Evolutionary conservation across 805 yeast species (phyloP), one percentile per base, ranked within the genome.

Genomic region (Wickerhamiella azymoides): DNA sequence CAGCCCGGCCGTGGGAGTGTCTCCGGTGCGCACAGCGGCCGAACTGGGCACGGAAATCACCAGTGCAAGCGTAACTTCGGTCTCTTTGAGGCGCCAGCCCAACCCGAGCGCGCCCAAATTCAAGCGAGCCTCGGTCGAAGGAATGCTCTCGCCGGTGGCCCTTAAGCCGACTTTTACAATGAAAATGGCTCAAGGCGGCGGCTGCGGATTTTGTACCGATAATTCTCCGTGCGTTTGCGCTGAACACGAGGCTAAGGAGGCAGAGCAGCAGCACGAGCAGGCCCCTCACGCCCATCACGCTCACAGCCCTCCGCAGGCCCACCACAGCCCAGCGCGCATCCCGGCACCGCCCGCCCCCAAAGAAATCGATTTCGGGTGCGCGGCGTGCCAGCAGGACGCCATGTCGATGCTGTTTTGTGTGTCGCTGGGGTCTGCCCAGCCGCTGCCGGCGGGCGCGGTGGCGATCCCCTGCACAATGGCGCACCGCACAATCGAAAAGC

Each of bases 171-270:
- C 26, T 3, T 48, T 21, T 39, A 38, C 39, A 21, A 39, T 48
- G 36, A 45, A 47, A 33, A n/a, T 43, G 39, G 21, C 38, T 13
- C 47, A 44, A 5, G 53, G 73, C 47, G 88, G 80, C 49, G 76
- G 80, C 46, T 86, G 96, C 62, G 96, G 96, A 0, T 85, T 86
- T 62, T 86, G 96, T 56, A 76, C 93, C 0, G 93, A 82, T 54
- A 86, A 77, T 53, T 76, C 93, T 0, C 84, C 93, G 2, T 86
- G 96, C 62, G 84, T 86, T 1, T 86, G 96, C 58, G 72, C 88
- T 30, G 94, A 46, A 27, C 45, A 39, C 21, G 37, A 26, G 16
- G 43, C 36, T 5, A 21, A 36, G 21, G 37, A 21, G 14, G 11
- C 13, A 17, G 59, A n/a, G 63, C 60, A 13, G 58, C 50, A 38